phyloP scores from a whole-genome alignment of 352 stramenopile species.

The Blastocystis sp. region DNA sequence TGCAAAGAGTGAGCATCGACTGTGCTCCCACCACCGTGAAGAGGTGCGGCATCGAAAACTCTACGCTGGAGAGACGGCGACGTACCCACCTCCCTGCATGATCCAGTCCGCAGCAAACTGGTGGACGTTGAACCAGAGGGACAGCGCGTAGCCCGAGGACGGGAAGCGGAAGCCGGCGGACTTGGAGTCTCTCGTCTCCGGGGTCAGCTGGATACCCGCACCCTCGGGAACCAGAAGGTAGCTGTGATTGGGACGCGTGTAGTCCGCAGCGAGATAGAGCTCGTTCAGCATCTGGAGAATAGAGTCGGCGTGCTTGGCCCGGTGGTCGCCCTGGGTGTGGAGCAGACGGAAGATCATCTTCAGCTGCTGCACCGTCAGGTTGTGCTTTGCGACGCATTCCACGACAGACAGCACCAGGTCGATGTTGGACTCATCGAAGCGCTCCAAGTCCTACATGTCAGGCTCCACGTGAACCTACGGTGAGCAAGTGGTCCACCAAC shows the following conservation, averaged over 20 bases:
- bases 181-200: background rate
- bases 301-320: background rate
- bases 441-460: constrained; percentile 15
- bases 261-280: constrained; percentile 4
- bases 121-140: constrained; percentile 43
- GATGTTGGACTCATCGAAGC: background rate
- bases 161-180: constrained; percentile 5
- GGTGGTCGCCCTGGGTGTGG: constrained; percentile 10
- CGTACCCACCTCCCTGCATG: background rate
- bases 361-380: constrained; percentile 51
- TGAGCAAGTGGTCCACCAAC: constrained; percentile 16
- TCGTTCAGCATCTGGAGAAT: constrained; percentile 41
- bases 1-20: background rate
- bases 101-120: constrained; percentile 34
- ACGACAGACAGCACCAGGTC: constrained; percentile 23
- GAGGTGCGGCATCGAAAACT: constrained; percentile 23
- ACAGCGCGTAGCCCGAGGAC: background rate
- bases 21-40: background rate
- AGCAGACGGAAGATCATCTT: constrained; percentile 53
- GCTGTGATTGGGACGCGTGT: background rate
- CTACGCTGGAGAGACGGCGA: background rate
- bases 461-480: background rate
- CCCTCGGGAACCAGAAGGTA: background rate
- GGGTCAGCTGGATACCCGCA: background rate
- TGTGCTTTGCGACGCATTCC: constrained; percentile 24